These are phyloP conservation scores for Neurospora hispaniola DNA, from an alignment of 495 filamentous ascomycete genomes.

Conservation along the genomic window DNA sequence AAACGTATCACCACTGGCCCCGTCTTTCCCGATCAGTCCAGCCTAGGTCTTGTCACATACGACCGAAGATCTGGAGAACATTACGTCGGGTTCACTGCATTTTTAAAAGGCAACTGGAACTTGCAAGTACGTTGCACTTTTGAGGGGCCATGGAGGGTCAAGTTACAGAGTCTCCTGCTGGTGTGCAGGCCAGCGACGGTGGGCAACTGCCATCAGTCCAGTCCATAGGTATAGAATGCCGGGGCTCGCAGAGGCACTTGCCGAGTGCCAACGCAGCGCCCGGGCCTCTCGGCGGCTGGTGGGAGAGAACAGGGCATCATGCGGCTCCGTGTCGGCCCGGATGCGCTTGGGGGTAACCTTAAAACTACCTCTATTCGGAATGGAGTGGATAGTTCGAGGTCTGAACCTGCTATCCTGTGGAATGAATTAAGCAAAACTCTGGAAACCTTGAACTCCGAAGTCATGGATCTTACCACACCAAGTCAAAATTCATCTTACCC, in stretches of 20 bases:
- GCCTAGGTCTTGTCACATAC: background rate
- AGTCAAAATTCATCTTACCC: too few relatives aligned
- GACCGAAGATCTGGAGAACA: background rate
- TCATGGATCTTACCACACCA: background rate
- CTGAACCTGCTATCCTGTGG: background rate
- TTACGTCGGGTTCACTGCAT: background rate
- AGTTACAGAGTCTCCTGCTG: background rate
- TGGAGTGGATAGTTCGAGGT: background rate
- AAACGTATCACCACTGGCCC: background rate
- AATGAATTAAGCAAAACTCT: background rate
- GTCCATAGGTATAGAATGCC: background rate
- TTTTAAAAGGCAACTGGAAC: background rate
- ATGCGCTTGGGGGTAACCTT: background rate
- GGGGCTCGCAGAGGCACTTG: background rate
- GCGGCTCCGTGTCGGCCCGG: background rate
- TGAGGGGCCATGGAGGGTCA: background rate
- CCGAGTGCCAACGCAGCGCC: background rate
- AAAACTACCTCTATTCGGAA: background rate
- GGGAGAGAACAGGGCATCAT: background rate
- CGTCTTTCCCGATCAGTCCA: background rate
- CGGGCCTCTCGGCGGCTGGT: background rate
- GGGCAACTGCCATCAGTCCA: background rate
- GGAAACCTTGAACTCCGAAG: background rate
- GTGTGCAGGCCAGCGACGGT: background rate
- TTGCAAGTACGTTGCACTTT: background rate